phyloP scores from a whole-genome alignment of 495 filamentous ascomycete species.

The Tirmania nivea region DNA sequence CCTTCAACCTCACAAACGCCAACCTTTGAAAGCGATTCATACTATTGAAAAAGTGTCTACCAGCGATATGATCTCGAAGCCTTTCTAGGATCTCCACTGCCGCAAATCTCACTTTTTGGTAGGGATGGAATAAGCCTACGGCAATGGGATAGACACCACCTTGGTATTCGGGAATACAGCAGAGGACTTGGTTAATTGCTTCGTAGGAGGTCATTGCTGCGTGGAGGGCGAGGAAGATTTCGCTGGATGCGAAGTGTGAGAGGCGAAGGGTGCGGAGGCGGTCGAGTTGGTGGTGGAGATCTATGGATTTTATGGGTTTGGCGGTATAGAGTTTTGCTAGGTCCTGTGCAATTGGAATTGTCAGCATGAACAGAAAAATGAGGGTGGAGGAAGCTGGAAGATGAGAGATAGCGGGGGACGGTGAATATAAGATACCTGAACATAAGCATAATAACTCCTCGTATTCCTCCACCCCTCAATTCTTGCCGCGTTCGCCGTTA shows the following conservation, averaged over 20 bases:
- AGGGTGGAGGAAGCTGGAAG: no score
- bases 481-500: conserved; percentile 68
- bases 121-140: conserved; percentile 83
- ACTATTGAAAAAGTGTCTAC: conserved; percentile 75
- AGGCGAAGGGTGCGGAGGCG: conserved; percentile 61
- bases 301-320: conserved; percentile 59
- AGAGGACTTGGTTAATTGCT: conserved; percentile 72
- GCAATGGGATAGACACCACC: conserved; percentile 81
- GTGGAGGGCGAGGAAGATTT: conserved; percentile 62
- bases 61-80: conserved; percentile 68
- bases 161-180: conserved; percentile 64
- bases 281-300: conserved; percentile 81
- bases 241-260: conserved; percentile 41
- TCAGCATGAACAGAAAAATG: no score
- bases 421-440: conserved; percentile 36
- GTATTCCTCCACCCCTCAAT: conserved; percentile 95
- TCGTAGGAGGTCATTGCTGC: conserved; percentile 61
- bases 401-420: neutral
- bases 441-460: conserved; percentile 81
- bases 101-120: conserved; percentile 50
- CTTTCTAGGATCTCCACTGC: conserved; percentile 64
- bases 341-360: conserved; percentile 25
- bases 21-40: conserved; percentile 76
- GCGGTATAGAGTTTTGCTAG: conserved; percentile 38
- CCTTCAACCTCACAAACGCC: conserved; percentile 44